Percentiles rank a stretch among this genome's conserved stretches.
Evolutionary conservation across 202 grass and related monocot genomes (phyloP).

Genomic region (Eragrostis tef): DNA sequence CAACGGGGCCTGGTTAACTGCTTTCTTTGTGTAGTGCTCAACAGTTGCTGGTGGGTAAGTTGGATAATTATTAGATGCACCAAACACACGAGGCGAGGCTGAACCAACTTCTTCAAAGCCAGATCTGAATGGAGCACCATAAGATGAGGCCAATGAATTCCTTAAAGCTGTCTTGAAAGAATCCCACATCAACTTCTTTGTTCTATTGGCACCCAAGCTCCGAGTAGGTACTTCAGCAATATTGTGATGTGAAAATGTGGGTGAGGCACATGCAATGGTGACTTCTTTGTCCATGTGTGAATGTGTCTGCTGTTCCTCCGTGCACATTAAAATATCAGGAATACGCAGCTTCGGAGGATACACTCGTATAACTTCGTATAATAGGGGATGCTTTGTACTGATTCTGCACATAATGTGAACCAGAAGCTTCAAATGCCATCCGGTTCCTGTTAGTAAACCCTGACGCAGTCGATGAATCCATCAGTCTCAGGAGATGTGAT

Average conservation of each 20-base stretch:
- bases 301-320: constrained; percentile 37
- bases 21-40: constrained; percentile 37
- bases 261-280: constrained; percentile 41
- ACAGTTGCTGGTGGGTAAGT: constrained; percentile 32
- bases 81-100: constrained; percentile 44
- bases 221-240: constrained; percentile 26
- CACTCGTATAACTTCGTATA: no score
- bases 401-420: constrained; percentile 27
- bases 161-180: constrained; percentile 44
- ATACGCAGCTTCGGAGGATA: constrained; percentile 38
- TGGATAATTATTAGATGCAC: constrained; percentile 40
- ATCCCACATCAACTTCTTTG: constrained; percentile 52
- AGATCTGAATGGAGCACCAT: constrained; percentile 49
- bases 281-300: constrained; percentile 40
- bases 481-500: constrained; percentile 67
- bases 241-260: constrained; percentile 41
- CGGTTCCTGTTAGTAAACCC: constrained; percentile 41
- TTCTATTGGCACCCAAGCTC: constrained; percentile 35
- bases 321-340: constrained; percentile 21
- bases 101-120: constrained; percentile 32
- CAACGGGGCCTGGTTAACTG: constrained; percentile 25
- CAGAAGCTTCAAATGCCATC: constrained; percentile 38
- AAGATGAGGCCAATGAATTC: constrained; percentile 22
- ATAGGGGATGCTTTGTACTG: constrained; percentile 43
- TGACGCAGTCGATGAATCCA: constrained; percentile 55